Evolutionary conservation across 2,329 filamentous ascomycete species (phyloP).

Genomic region (Sporothrix mexicana): DNA sequence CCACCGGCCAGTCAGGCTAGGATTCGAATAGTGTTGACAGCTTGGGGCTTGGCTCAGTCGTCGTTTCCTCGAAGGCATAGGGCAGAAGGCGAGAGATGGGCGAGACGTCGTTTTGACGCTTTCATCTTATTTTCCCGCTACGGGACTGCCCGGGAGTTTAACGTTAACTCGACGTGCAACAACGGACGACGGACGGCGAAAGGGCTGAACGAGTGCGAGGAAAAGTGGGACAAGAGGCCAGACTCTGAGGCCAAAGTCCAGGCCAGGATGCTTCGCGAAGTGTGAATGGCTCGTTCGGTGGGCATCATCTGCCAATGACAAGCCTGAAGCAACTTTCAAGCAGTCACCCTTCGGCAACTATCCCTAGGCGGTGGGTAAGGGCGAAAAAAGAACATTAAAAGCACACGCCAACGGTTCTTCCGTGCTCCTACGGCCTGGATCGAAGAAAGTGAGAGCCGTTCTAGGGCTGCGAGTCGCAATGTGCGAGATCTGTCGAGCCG

Average conservation of each 20-base stretch:
- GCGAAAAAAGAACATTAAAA: slow-evolving; percentile 12
- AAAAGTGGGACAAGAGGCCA: slow-evolving; percentile 42
- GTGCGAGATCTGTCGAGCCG: neutral
- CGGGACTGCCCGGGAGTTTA: slow-evolving; percentile 34
- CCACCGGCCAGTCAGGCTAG: neutral
- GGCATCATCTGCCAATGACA: slow-evolving; percentile 42
- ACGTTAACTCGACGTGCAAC: slow-evolving; percentile 26
- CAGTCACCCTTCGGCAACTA: slow-evolving; percentile 39
- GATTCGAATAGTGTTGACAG: neutral
- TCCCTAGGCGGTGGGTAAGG: slow-evolving; percentile 2
- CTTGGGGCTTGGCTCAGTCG: neutral
- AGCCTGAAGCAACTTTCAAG: slow-evolving; percentile 34
- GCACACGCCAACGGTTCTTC: slow-evolving; percentile 41
- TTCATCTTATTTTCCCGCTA: slow-evolving; percentile 29
- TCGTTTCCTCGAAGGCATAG: neutral
- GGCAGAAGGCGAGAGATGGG: neutral
- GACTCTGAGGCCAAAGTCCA: slow-evolving; percentile 39
- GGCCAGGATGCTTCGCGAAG: slow-evolving; percentile 33
- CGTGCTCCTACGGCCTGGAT: neutral
- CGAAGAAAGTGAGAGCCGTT: slow-evolving; percentile 41
- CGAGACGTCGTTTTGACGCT: neutral
- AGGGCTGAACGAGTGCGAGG: neutral
- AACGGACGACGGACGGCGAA: neutral
- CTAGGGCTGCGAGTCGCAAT: neutral
- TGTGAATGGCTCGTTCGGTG: slow-evolving; percentile 37